These are phyloP conservation scores for Hyphodiscus hymeniophilus DNA, from an alignment of 495 filamentous ascomycete genomes.

Conservation along the genomic window DNA sequence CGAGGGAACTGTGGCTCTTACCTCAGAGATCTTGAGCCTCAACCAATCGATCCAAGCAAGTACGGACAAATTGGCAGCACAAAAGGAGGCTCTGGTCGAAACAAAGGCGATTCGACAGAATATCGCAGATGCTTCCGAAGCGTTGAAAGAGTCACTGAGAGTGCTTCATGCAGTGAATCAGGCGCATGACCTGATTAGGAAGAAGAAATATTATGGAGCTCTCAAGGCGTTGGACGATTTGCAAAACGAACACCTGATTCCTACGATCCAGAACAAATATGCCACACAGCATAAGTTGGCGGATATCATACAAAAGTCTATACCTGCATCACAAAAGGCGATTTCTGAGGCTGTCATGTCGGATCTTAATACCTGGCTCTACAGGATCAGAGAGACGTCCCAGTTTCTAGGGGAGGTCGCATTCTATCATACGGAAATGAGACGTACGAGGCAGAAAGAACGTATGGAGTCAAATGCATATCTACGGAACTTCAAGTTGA, in stretches of 20 bases:
- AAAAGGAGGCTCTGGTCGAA: conserved; percentile 90
- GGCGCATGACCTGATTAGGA: conserved; percentile 79
- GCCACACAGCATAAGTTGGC: conserved; percentile 93
- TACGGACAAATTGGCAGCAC: conserved; percentile 87
- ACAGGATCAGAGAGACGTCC: conserved; percentile 86
- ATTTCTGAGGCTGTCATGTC: conserved; percentile 96
- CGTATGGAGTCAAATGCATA: conserved; percentile 62
- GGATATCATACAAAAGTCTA: conserved; percentile 88
- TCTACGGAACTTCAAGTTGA: conserved; percentile 77
- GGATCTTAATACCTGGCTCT: conserved; percentile 97
- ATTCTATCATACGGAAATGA: conserved; percentile 86
- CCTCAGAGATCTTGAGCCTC: conserved; percentile 82
- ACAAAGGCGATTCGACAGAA: conserved; percentile 89
- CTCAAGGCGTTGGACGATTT: conserved; percentile 90
- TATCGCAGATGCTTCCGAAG: conserved; percentile 85
- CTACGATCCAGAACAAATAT: conserved; percentile 46
- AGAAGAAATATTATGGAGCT: conserved; percentile 92
- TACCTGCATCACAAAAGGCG: conserved; percentile 83
- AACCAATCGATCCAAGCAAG: conserved; percentile 94
- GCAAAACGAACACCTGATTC: conserved; percentile 79
- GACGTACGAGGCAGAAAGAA: conserved; percentile 76
- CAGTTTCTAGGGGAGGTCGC: conserved; percentile 95
- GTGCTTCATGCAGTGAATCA: conserved; percentile 90
- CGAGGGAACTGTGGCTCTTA: conserved; percentile 78
- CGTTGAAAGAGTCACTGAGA: conserved; percentile 83